Percentiles rank a stretch among this genome's conserved stretches.
Evolutionary conservation across 2,329 filamentous ascomycete species (phyloP).

Genomic region (Epichloe scottii): DNA sequence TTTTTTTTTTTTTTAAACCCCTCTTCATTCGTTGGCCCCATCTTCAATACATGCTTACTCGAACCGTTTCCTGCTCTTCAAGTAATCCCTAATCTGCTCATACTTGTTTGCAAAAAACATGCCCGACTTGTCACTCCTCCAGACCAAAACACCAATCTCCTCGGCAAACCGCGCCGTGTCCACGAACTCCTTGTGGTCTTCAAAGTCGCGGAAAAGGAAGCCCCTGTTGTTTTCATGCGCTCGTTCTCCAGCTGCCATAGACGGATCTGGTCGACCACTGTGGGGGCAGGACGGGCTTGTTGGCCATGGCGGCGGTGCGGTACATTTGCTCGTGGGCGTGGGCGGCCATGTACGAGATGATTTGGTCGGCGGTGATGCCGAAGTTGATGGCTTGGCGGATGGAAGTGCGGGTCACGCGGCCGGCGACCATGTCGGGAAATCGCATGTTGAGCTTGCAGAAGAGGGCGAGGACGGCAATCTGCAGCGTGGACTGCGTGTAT

Average conservation of each 20-base stretch:
- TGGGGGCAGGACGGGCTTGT: slow-evolving; percentile 76
- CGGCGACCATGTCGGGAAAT: slow-evolving; percentile 88
- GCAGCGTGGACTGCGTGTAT: slow-evolving; percentile 85
- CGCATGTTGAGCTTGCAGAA: slow-evolving; percentile 82
- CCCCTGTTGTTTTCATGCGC: slow-evolving; percentile 76
- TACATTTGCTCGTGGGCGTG: slow-evolving; percentile 95
- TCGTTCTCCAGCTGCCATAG: slow-evolving; percentile 98
- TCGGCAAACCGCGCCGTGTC: slow-evolving; percentile 68
- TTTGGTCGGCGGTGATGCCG: slow-evolving; percentile 90
- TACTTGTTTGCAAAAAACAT: slow-evolving; percentile 89
- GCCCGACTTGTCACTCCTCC: slow-evolving; percentile 66
- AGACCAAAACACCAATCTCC: slow-evolving; percentile 79
- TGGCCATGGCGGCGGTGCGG: slow-evolving; percentile 44
- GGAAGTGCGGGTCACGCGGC: slow-evolving; percentile 78
- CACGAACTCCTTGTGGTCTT: slow-evolving; percentile 55
- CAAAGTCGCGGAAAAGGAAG: slow-evolving; percentile 85
- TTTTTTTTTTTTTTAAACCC: not conserved
- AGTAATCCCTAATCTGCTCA: slow-evolving; percentile 75
- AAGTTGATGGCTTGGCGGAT: slow-evolving; percentile 76
- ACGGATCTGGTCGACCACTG: slow-evolving; percentile 92
- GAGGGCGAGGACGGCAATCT: slow-evolving; percentile 85
- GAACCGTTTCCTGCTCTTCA: slow-evolving; percentile 51
- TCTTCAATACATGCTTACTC: slow-evolving; percentile 16
- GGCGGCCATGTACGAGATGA: slow-evolving; percentile 81
- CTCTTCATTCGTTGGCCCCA: not conserved